These are phyloP conservation scores for Phytophthora palmivora DNA, from an alignment of 352 stramenopile genomes.

Conservation along the genomic window DNA sequence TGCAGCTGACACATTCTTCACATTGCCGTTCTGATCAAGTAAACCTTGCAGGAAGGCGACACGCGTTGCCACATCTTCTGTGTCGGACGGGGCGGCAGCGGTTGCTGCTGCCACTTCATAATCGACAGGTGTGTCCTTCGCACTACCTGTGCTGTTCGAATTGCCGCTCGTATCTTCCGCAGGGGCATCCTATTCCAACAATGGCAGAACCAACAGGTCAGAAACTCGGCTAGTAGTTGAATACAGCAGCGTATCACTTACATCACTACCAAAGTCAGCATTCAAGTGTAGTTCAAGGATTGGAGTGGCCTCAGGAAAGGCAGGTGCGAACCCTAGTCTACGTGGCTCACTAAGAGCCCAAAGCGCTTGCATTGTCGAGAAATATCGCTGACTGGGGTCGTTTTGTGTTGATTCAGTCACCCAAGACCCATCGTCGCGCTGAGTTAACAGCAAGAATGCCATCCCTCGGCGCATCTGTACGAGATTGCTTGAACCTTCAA, in stretches of 20 bases:
- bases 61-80: constrained; percentile 70
- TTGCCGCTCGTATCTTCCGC: not conserved
- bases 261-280: constrained; percentile 46
- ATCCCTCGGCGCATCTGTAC: constrained; percentile 73
- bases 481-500: constrained; percentile 74
- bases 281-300: constrained; percentile 75
- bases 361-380: constrained; percentile 62
- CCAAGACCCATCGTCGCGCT: constrained; percentile 73
- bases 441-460: constrained; percentile 67
- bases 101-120: constrained; percentile 35
- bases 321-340: constrained; percentile 67
- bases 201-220: constrained; percentile 11
- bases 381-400: constrained; percentile 42
- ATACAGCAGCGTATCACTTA: constrained; percentile 11
- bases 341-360: constrained; percentile 55
- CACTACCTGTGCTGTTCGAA: not conserved
- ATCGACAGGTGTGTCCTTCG: constrained; percentile 10
- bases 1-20: constrained; percentile 76
- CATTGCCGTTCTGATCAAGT: constrained; percentile 76
- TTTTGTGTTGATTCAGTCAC: constrained; percentile 24
- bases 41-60: constrained; percentile 76
- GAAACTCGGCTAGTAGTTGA: constrained; percentile 1
- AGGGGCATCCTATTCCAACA: constrained; percentile 10
- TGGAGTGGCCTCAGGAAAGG: constrained; percentile 51
- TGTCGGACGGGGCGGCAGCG: constrained; percentile 12